Evolutionary conservation across 305 asterid species (phyloP).

Genomic region (Ajuga reptans): DNA sequence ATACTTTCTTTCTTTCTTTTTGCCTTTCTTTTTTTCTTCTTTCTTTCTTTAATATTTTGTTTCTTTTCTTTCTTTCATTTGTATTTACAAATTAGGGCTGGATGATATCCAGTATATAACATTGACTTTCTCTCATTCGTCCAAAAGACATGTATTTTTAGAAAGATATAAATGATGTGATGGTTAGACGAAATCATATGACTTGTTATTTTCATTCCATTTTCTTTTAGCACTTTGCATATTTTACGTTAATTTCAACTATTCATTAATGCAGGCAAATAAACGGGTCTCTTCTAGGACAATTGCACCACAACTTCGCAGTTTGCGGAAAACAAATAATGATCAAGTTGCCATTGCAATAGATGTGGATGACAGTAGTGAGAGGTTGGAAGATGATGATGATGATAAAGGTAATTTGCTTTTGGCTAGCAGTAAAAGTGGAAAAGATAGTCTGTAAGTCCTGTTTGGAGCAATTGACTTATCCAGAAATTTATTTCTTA

Average conservation of each 20-base stretch:
- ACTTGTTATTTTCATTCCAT: neutral
- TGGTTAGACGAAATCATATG: neutral
- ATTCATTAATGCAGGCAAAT: slow-evolving; percentile 46
- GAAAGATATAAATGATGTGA: neutral
- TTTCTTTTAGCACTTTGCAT: slow-evolving; percentile 13
- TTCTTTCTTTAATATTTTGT: neutral
- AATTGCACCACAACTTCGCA: slow-evolving; percentile 75
- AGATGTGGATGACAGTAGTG: slow-evolving; percentile 57
- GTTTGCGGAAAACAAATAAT: slow-evolving; percentile 72
- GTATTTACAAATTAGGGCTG: neutral
- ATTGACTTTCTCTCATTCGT: neutral
- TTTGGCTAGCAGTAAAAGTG: slow-evolving; percentile 2
- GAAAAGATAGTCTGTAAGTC: neutral
- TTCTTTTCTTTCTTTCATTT: neutral
- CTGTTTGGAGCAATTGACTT: slow-evolving; percentile 17
- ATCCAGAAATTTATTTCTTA: slow-evolving; percentile 5
- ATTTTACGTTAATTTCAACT: slow-evolving; percentile 19
- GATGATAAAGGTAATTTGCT: slow-evolving; percentile 75
- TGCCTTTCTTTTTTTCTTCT: neutral
- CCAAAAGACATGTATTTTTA: neutral
- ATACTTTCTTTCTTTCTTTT: neutral
- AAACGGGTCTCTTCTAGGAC: slow-evolving; percentile 58
- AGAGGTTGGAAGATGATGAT: slow-evolving; percentile 62
- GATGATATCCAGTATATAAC: neutral
- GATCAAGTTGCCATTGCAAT: slow-evolving; percentile 91